Evolutionary conservation across 2,329 filamentous ascomycete species (phyloP).

Genomic region (Ascochyta fabae): DNA sequence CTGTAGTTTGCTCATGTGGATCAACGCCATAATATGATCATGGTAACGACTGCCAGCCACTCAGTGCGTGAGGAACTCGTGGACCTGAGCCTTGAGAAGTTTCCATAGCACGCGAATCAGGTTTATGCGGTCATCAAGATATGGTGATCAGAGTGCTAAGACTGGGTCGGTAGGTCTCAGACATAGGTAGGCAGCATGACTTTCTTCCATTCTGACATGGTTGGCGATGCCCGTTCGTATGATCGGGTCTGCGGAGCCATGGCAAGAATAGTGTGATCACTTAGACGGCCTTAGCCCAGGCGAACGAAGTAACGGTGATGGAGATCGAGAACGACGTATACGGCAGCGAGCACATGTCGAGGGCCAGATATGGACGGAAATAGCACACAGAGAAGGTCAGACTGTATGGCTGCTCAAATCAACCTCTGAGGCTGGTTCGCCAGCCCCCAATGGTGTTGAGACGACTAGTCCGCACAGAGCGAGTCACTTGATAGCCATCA

Average conservation of each 20-base stretch:
- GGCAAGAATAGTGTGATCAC: conserved; percentile 9
- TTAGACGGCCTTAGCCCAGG: neutral
- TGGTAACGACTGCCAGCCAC: conserved; percentile 1
- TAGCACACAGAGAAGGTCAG: neutral
- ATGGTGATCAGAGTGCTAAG: conserved; percentile 7
- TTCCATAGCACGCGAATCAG: conserved; percentile 16
- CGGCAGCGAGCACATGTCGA: neutral
- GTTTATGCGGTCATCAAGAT: conserved; percentile 23
- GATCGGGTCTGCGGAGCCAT: conserved; percentile 25
- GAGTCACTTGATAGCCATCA: conserved; percentile 6
- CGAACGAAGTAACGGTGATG: neutral
- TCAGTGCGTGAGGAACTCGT: neutral
- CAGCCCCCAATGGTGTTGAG: conserved; percentile 5
- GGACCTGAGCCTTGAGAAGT: neutral
- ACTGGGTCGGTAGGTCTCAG: neutral
- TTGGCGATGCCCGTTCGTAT: conserved; percentile 23
- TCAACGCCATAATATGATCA: conserved; percentile 1
- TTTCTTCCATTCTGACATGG: neutral
- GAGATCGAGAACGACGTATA: conserved; percentile 1
- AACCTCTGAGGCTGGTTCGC: neutral
- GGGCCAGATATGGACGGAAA: neutral
- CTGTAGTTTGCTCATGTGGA: conserved; percentile 13
- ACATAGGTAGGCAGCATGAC: neutral
- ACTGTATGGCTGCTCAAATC: neutral
- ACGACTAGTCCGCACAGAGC: neutral